Evolutionary conservation across 2,329 filamentous ascomycete genomes (phyloP), one percentile per base, ranked within the genome.

Genomic region (Epicoccum sorghinum): DNA sequence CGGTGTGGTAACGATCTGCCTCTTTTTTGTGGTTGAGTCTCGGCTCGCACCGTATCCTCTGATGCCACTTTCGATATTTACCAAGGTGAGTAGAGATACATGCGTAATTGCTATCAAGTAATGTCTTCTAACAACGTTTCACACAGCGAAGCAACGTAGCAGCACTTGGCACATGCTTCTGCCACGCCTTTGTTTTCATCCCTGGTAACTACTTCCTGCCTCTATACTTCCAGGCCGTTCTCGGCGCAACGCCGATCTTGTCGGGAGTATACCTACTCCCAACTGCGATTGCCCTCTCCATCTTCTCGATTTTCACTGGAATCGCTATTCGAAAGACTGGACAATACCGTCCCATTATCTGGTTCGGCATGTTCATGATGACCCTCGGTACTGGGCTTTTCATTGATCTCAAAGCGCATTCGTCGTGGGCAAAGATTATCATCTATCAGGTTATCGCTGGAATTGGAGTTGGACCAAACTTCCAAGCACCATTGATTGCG

Each of bases 141-240:
- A 18, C 18, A 18, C 18, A 18, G 18, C 78, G 30, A 80, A 83
- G 39, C 75, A 92, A 90, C 70, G 68, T 89, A 27, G 86, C 88
- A 7, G 80, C 85, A 3, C 84, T 92, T 12, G 74, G 77, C 3
- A 79, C 89, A 38, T 87, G 86, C 62, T 91, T 91, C 75, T 82
- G 84, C 58, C 90, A 96, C 71, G 88, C 88, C 39, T 83, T 88
- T 62, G 86, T 89, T 60, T 93, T 93, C 78, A 91, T 93, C 67
- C 84, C 88, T 0, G 86, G 84, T 27, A 86, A 84, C 58, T 96
- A 93, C 79, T 96, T 89, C 77, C 80, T 96, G 4, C 91, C 91
- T 0, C 81, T 96, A 2, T 96, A 96, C 78, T 93, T 92, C 75
- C 91, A 96, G 75, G 83, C 87, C 46, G 86, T 90, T 46, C 80